Conservation (phyloP, 2,329 filamentous ascomycete species). For the Fusarium mangiferae region DNA sequence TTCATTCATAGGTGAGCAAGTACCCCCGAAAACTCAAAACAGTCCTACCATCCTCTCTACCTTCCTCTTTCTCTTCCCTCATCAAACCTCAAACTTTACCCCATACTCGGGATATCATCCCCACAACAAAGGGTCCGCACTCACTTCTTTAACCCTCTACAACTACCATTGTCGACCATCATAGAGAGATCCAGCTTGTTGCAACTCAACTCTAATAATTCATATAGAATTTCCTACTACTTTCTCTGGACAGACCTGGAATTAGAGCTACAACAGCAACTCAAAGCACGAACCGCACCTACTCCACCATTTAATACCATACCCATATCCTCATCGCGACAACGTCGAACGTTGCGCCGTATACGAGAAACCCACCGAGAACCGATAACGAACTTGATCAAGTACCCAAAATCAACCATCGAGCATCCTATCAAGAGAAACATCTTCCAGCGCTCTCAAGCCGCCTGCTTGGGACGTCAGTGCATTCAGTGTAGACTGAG, state of each 20-base stretch:
- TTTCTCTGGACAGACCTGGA: neutral
- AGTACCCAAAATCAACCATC: conserved; percentile 1
- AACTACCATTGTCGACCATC: neutral
- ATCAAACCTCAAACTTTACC: conserved; percentile 33
- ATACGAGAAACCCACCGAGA: neutral
- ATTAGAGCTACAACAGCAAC: neutral
- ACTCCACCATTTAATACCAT: neutral
- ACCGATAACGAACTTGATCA: neutral
- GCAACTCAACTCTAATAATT: conserved; percentile 9
- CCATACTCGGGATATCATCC: conserved; percentile 41
- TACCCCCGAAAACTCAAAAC: conserved; percentile 6
- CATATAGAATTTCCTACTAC: neutral
- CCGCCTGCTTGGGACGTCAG: conserved; percentile 17
- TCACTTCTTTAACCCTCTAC: conserved; percentile 3
- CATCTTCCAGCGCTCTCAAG: conserved; percentile 9
- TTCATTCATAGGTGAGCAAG: conserved; percentile 5
- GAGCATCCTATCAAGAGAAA: neutral
- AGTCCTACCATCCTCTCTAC: neutral
- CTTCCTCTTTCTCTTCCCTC: conserved; percentile 19
- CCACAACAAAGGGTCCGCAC: conserved; percentile 40
- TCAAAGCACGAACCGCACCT: neutral
- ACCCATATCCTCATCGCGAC: neutral
- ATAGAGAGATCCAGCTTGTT: conserved; percentile 12
- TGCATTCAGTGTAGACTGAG: conserved; percentile 14
- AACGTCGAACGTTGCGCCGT: conserved; percentile 1